Conservation (phyloP, 805 yeast genomes). For the Tetrapisispora arboricola region DNA sequence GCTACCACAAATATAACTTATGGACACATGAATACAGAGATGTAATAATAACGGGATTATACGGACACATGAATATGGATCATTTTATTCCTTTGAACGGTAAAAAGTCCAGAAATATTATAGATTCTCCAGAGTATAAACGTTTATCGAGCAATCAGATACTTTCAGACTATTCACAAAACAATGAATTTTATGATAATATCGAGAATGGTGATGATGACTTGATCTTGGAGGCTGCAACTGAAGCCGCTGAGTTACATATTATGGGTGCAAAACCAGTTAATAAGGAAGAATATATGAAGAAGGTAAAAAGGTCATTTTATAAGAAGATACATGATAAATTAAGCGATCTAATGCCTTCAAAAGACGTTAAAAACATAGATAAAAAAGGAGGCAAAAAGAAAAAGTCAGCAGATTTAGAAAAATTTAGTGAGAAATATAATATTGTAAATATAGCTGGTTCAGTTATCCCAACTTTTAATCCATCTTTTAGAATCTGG, state of each 20-base stretch:
- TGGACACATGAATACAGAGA: conserved; percentile 82
- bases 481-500: conserved; percentile 78
- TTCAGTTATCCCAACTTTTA: conserved; percentile 75
- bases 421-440: conserved; percentile 43
- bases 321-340: conserved; percentile 40
- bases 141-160: neutral
- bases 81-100: conserved; percentile 75
- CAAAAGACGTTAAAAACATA: conserved; percentile 7
- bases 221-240: conserved; percentile 22
- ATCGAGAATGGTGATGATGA: conserved; percentile 13
- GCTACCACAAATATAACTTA: conserved; percentile 64
- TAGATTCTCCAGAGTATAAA: conserved; percentile 11
- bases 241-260: conserved; percentile 30
- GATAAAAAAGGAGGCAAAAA: conserved; percentile 5
- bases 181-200: conserved; percentile 11
- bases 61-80: conserved; percentile 86
- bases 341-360: neutral
- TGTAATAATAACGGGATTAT: conserved; percentile 70
- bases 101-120: conserved; percentile 47
- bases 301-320: conserved; percentile 40
- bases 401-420: conserved; percentile 5
- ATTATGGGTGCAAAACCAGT: conserved; percentile 55
- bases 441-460: conserved; percentile 61
- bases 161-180: conserved; percentile 6
- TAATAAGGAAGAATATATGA: conserved; percentile 58